Percentiles rank a stretch among this genome's conserved stretches.
Evolutionary conservation across 768 basidiomycete genomes (phyloP).

Genomic region (Boletus pseudopeckii): DNA sequence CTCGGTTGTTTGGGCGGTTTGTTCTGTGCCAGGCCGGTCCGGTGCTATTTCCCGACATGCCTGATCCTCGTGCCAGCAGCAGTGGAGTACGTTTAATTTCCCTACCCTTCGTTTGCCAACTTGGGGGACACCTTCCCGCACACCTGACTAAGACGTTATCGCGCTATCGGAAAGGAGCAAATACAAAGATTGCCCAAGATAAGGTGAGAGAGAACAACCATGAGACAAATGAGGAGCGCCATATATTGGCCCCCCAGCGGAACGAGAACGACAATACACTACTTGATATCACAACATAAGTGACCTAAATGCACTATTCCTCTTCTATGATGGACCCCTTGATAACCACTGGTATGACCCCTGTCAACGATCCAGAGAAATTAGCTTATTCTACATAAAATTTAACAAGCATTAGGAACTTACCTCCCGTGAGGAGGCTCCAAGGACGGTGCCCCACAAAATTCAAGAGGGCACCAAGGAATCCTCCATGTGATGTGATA

Average conservation of each 20-base stretch:
- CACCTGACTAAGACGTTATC: neutral
- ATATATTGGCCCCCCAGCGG: neutral
- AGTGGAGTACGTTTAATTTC: neutral
- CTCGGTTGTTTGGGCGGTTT: neutral
- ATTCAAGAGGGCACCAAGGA: conserved; percentile 51
- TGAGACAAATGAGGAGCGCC: neutral
- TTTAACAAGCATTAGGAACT: conserved; percentile 14
- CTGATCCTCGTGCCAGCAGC: conserved; percentile 6
- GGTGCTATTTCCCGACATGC: neutral
- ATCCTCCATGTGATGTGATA: conserved; percentile 58
- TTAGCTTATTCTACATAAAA: neutral
- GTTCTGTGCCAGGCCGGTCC: neutral
- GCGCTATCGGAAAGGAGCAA: neutral
- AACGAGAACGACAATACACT: neutral
- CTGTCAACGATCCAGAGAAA: neutral
- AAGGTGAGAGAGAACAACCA: neutral
- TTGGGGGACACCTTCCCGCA: neutral
- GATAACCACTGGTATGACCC: conserved; percentile 10
- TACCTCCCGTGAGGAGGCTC: conserved; percentile 57
- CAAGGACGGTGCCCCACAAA: conserved; percentile 41
- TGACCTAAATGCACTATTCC: neutral
- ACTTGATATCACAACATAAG: neutral
- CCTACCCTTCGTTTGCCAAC: neutral
- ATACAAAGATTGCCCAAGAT: neutral
- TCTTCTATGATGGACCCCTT: neutral